These are phyloP conservation scores for Meira miltonrushii DNA, from an alignment of 1,284 basidiomycete genomes.

Conservation along the genomic window DNA sequence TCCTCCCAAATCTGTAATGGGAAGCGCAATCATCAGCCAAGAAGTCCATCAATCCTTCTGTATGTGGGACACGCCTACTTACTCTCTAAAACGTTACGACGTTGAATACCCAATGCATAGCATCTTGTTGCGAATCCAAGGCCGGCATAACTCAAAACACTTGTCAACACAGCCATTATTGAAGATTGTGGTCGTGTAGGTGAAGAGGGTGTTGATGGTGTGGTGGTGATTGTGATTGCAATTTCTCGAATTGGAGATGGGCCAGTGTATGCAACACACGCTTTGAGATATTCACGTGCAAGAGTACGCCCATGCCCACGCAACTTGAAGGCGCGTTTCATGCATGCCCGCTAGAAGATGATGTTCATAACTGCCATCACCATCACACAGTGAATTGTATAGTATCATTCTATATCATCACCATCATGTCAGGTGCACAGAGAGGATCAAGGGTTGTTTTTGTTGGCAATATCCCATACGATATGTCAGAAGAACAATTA, in stretches of 20 bases:
- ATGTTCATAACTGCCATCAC: not conserved
- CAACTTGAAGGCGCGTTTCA: not conserved
- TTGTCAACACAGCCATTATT: slow-evolving; percentile 17
- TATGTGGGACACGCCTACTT: slow-evolving; percentile 16
- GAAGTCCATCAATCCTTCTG: not conserved
- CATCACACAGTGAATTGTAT: not conserved
- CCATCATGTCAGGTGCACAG: slow-evolving; percentile 13
- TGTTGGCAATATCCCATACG: slow-evolving; percentile 52
- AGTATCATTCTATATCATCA: not conserved
- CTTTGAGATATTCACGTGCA: no score
- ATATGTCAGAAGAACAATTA: slow-evolving; percentile 51
- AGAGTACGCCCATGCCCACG: not conserved
- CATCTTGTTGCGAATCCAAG: slow-evolving; percentile 49
- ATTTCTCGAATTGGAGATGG: not conserved
- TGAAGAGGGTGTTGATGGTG: not conserved
- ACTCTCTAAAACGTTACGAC: slow-evolving; percentile 51
- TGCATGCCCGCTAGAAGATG: not conserved
- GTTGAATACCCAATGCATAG: slow-evolving; percentile 49
- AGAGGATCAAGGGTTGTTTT: slow-evolving; percentile 37
- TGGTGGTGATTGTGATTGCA: not conserved
- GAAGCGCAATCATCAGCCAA: not conserved
- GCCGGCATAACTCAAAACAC: slow-evolving; percentile 48
- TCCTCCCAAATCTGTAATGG: slow-evolving; percentile 38
- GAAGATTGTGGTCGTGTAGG: not conserved
- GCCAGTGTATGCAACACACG: not conserved